Percentiles rank a stretch among this genome's conserved stretches.
These are phyloP conservation scores for Berberis vulgaris DNA, from an alignment of 164 flowering plant genomes.

Conservation along the genomic window DNA sequence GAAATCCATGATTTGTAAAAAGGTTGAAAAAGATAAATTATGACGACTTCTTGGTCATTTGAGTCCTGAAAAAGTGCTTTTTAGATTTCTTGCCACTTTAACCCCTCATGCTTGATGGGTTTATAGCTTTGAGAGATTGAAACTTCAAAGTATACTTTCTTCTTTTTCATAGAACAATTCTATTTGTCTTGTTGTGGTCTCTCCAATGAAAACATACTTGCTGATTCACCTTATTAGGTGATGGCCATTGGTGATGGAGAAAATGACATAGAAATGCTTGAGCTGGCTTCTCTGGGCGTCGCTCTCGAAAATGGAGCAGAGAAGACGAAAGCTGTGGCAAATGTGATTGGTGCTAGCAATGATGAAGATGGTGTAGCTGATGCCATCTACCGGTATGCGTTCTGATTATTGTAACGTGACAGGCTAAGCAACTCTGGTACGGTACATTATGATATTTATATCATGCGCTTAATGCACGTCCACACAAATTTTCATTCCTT, in stretches of 20 bases:
- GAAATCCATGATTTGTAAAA: too few relatives aligned
- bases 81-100: too few relatives aligned
- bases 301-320: slow-evolving; percentile 88
- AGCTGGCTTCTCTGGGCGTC: slow-evolving; percentile 77
- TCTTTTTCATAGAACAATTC: too few relatives aligned
- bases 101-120: too few relatives aligned
- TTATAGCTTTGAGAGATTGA: too few relatives aligned
- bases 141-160: too few relatives aligned
- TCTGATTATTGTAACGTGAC: slow-evolving; percentile 29
- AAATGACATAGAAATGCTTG: slow-evolving; percentile 92
- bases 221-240: slow-evolving; percentile 28
- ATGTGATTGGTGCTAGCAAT: slow-evolving; percentile 68
- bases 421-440: too few relatives aligned
- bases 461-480: not conserved
- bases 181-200: not conserved
- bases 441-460: not conserved
- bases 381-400: slow-evolving; percentile 89
- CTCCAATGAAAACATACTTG: not conserved
- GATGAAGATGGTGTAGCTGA: slow-evolving; percentile 98
- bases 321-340: slow-evolving; percentile 76
- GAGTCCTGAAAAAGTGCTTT: too few relatives aligned
- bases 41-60: too few relatives aligned
- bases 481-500: not conserved
- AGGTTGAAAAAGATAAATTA: too few relatives aligned
- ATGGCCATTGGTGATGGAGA: slow-evolving; percentile 98